Evolutionary conservation across 2,329 filamentous ascomycete species (phyloP).

Genomic region (Colletotrichum shisoi): DNA sequence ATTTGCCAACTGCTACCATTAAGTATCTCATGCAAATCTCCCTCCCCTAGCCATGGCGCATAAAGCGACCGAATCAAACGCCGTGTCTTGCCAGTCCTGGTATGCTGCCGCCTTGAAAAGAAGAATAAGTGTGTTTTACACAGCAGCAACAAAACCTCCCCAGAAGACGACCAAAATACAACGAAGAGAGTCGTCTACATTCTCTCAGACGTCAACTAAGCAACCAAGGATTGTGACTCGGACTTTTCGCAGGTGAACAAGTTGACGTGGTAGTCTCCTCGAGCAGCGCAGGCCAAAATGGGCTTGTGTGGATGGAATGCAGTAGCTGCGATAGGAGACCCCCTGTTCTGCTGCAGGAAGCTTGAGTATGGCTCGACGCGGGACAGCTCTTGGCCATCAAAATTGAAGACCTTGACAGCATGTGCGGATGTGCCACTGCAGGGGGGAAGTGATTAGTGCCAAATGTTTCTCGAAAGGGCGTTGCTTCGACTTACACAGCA

Average conservation of each 20-base stretch:
- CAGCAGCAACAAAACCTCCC: constrained; percentile 15
- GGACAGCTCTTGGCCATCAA: constrained; percentile 80
- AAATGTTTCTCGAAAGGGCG: constrained; percentile 6
- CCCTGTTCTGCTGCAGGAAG: constrained; percentile 82
- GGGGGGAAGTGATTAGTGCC: constrained; percentile 44
- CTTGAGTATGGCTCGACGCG: constrained; percentile 89
- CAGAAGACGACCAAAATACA: constrained; percentile 17
- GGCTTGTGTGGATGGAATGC: constrained; percentile 96
- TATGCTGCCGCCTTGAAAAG: constrained; percentile 29
- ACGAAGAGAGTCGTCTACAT: not conserved
- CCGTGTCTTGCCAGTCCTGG: constrained; percentile 26
- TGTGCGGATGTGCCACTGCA: constrained; percentile 85
- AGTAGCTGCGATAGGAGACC: constrained; percentile 83
- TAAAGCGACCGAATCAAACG: constrained; percentile 31
- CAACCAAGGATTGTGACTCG: constrained; percentile 43
- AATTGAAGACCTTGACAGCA: constrained; percentile 90
- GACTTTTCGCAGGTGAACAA: constrained; percentile 75
- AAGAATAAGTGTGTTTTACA: constrained; percentile 32
- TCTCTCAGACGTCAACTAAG: constrained; percentile 21
- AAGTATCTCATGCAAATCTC: constrained; percentile 14
- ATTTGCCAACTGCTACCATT: constrained; percentile 15
- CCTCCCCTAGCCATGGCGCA: constrained; percentile 16
- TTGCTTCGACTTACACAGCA: constrained; percentile 75
- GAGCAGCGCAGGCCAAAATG: constrained; percentile 85
- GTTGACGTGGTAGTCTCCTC: constrained; percentile 90